Percentiles rank a stretch among this genome's conserved stretches.
Evolutionary conservation across 352 stramenopile species (phyloP).

Genomic region (Pythium vanterpoolii): DNA sequence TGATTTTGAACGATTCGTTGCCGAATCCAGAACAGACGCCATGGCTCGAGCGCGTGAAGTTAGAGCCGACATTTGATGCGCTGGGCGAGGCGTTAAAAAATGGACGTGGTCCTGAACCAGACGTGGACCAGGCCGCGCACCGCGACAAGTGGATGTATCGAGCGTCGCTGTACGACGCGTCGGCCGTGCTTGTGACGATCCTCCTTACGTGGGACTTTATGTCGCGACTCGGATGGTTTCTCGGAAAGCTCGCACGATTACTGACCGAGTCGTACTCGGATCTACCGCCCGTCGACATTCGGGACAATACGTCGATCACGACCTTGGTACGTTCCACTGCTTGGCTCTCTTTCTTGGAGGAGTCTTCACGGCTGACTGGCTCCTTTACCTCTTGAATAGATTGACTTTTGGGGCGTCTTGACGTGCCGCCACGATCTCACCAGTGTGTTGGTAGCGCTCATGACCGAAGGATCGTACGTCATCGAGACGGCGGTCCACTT

Average conservation of each 20-base stretch:
- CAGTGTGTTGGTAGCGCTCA: slow-evolving; percentile 37
- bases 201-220: slow-evolving; percentile 21
- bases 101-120: not conserved
- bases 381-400: not conserved
- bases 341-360: slow-evolving; percentile 1
- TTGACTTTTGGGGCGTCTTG: slow-evolving; percentile 44
- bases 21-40: not conserved
- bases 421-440: slow-evolving; percentile 38
- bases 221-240: slow-evolving; percentile 11
- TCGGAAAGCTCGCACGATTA: slow-evolving; percentile 26
- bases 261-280: slow-evolving; percentile 64
- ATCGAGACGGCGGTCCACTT: slow-evolving; percentile 38
- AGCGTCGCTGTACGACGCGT: slow-evolving; percentile 15
- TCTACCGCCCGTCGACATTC: slow-evolving; percentile 52
- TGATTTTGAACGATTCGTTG: not conserved
- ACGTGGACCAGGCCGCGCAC: not conserved
- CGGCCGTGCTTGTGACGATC: slow-evolving; percentile 3
- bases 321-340: slow-evolving; percentile 9
- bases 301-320: slow-evolving; percentile 39
- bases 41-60: not conserved
- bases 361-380: not conserved
- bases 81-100: not conserved
- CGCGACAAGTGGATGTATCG: slow-evolving; percentile 2
- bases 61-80: not conserved
- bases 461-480: slow-evolving; percentile 30